Percentiles rank a stretch among this genome's conserved stretches.
Conservation (phyloP, 495 filamentous ascomycete genomes). For the Collariella sp. region DNA sequence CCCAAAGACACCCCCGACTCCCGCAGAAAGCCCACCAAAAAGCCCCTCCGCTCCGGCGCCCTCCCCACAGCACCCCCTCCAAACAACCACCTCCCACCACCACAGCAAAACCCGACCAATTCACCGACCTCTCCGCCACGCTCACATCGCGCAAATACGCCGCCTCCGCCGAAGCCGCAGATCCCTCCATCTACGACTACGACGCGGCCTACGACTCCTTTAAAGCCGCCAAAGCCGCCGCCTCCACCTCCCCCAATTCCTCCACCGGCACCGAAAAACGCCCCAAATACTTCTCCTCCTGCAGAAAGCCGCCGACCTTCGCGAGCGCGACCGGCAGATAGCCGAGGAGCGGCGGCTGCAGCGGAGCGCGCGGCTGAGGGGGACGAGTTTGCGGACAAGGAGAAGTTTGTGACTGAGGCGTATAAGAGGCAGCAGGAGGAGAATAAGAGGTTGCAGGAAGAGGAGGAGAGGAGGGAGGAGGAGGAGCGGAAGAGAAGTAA, state of each 20-base stretch:
- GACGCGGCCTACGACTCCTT: slow-evolving; percentile 63
- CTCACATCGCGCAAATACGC: slow-evolving; percentile 48
- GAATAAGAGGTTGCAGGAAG: slow-evolving; percentile 64
- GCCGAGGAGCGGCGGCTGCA: slow-evolving; percentile 82
- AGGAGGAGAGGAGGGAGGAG: slow-evolving; percentile 64
- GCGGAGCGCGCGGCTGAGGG: slow-evolving; percentile 88
- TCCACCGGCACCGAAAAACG: slow-evolving; percentile 40
- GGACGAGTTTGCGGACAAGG: slow-evolving; percentile 89
- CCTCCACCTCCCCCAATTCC: slow-evolving; percentile 22
- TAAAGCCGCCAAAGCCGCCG: slow-evolving; percentile 34
- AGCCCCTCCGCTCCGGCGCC: slow-evolving; percentile 17
- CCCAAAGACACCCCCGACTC: background rate
- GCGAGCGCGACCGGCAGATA: slow-evolving; percentile 80
- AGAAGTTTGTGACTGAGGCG: slow-evolving; percentile 92
- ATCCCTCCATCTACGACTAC: slow-evolving; percentile 69
- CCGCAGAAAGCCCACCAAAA: slow-evolving; percentile 33
- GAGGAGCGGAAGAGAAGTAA: slow-evolving; percentile 59
- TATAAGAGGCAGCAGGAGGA: slow-evolving; percentile 93
- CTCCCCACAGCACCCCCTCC: background rate
- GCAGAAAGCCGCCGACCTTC: slow-evolving; percentile 68
- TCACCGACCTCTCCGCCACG: slow-evolving; percentile 48
- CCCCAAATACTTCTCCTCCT: slow-evolving; percentile 82
- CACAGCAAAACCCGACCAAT: slow-evolving; percentile 19
- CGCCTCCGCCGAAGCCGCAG: slow-evolving; percentile 48
- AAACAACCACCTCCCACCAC: slow-evolving; percentile 17